Evolutionary conservation across 257 asterid species (phyloP).

Genomic region (Nicotiana tomentosiformis): DNA sequence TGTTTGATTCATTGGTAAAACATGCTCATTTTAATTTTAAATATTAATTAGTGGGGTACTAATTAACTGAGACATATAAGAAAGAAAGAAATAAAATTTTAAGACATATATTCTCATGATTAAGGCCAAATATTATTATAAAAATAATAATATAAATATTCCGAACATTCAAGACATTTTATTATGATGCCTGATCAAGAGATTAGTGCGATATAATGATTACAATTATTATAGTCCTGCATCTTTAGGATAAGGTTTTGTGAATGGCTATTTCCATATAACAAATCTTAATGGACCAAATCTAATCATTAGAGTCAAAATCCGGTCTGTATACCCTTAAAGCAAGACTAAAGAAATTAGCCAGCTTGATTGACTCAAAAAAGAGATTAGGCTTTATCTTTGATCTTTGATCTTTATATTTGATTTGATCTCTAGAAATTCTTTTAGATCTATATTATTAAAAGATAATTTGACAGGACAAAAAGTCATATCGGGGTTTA

Average conservation of each 20-base stretch:
- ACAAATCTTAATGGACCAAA: background rate
- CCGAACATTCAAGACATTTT: background rate
- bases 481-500: background rate
- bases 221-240: background rate
- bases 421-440: background rate
- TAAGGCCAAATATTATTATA: background rate
- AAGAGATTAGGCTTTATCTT: background rate
- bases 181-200: background rate
- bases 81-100: background rate
- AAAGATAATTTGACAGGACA: background rate
- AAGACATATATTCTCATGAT: background rate
- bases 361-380: background rate
- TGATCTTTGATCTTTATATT: background rate
- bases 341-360: background rate
- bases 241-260: background rate
- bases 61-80: background rate
- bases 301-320: slow-evolving; percentile 1
- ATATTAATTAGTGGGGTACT: background rate
- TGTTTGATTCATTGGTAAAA: background rate
- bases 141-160: background rate
- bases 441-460: no score
- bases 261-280: background rate
- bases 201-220: slow-evolving; percentile 7
- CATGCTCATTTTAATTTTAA: background rate
- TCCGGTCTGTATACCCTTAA: background rate